These are phyloP conservation scores for Suillus plorans DNA, from an alignment of 768 basidiomycete species.

Conservation along the genomic window DNA sequence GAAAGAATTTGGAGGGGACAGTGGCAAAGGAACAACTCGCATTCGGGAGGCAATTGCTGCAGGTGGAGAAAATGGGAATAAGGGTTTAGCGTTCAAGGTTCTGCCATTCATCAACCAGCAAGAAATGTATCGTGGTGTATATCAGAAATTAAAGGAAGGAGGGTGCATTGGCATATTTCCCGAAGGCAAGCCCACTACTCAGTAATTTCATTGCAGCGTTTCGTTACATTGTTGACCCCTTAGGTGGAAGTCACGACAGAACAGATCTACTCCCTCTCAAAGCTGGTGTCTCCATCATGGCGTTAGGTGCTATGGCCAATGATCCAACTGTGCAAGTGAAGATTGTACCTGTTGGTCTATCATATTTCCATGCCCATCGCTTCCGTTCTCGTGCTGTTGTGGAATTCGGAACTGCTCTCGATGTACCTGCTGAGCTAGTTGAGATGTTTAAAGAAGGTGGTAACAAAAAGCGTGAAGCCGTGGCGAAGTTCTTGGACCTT, in stretches of 20 bases:
- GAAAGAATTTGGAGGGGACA: constrained; percentile 83
- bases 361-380: constrained; percentile 75
- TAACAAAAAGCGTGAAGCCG: constrained; percentile 83
- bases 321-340: constrained; percentile 84
- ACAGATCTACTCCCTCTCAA: constrained; percentile 95
- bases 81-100: constrained; percentile 76
- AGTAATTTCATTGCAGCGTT: neutral
- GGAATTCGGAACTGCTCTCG: constrained; percentile 90
- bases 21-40: constrained; percentile 66
- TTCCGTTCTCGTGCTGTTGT: constrained; percentile 97
- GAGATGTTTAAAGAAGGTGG: constrained; percentile 93
- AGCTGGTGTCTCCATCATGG: constrained; percentile 97
- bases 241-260: constrained; percentile 97
- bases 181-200: constrained; percentile 63
- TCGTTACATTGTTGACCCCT: neutral
- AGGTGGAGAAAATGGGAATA: constrained; percentile 48
- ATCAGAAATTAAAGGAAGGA: constrained; percentile 79
- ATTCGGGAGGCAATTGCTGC: constrained; percentile 70
- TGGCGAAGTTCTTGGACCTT: constrained; percentile 83
- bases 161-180: constrained; percentile 97
- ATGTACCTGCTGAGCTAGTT: constrained; percentile 87
- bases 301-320: constrained; percentile 94
- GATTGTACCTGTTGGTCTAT: constrained; percentile 84
- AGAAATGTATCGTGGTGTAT: constrained; percentile 93
- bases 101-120: constrained; percentile 92